phyloP scores from a whole-genome alignment of 2,329 filamentous ascomycete species.

The Pestalotiopsis sp. region DNA sequence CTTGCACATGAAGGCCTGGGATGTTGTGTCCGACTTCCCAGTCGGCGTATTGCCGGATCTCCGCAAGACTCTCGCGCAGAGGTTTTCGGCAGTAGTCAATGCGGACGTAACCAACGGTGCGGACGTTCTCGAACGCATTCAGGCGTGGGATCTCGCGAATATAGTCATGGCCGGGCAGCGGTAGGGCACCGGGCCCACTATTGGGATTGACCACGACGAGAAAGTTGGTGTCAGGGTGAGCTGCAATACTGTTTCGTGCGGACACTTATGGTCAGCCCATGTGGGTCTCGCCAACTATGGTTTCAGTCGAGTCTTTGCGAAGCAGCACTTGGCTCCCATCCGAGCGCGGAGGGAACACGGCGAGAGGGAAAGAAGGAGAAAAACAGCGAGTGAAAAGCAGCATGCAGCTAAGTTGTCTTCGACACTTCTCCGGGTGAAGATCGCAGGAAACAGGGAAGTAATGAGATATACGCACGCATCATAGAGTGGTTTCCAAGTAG shows the following conservation, averaged over 20 bases:
- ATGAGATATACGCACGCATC: constrained; percentile 1
- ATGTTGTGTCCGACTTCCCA: not conserved
- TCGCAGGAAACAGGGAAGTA: not conserved
- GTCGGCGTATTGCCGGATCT: not conserved
- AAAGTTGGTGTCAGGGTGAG: constrained; percentile 6
- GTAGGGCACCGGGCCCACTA: constrained; percentile 3
- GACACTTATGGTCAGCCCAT: not conserved
- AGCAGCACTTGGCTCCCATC: not conserved
- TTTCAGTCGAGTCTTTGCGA: not conserved
- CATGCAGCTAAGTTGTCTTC: not conserved
- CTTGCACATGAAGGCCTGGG: constrained; percentile 3
- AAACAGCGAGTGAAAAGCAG: not conserved
- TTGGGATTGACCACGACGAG: constrained; percentile 2
- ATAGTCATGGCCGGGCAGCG: constrained; percentile 5
- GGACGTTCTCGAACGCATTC: constrained; percentile 2
- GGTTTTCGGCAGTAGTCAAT: constrained; percentile 5
- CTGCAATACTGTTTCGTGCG: not conserved
- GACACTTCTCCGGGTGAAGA: not conserved
- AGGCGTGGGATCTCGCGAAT: not conserved
- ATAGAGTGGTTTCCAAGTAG: constrained; percentile 5
- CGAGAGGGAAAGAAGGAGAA: not conserved
- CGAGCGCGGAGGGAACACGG: not conserved
- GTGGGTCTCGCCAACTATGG: not conserved
- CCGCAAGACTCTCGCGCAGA: not conserved
- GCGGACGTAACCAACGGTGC: constrained; percentile 1